Evolutionary conservation across 371 early-diverging fungal species (phyloP), one percentile per base, ranked within the genome.

Genomic region (Lichtheimia hyalospora): DNA sequence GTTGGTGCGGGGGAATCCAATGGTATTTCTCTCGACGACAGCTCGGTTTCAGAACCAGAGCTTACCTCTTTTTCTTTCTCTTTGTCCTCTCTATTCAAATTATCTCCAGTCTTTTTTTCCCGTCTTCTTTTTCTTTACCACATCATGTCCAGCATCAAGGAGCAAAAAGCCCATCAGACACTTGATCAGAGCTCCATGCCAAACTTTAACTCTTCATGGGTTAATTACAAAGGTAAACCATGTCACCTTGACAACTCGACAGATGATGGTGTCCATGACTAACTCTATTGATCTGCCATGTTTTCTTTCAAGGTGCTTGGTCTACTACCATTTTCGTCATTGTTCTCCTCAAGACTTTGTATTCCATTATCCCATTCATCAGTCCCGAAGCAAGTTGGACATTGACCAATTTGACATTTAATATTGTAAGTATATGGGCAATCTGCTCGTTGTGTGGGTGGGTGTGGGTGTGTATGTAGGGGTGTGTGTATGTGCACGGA

Each of bases 311-410:
- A 92, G 98, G 98, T 41, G 92, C 96, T 16, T 97, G 97, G 96
- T 76, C 89, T 23, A 90, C 94, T 20, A 90, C 93, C 60, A 71
- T 96, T 18, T 77, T 93, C 63, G 68, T 96, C 23, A 84, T 96
- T 46, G 70, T 92, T 5, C 66, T 81, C n/a, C 74, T 96, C 56
- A 90, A 94, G 75, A 70, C 94, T n/a, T 68, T 92, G 18, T 90
- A 93, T 58, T 88, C 90, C 34, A 83, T 89, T 51, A 86, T 98
- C 68, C 98, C 98, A 3, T 92, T 91, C 60, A 88, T 96, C 43
- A 86, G 92, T 16, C 81, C 89, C 8, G 97, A 96, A 74, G 85
- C 93, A 23, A 89, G 95, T 56, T 98, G 98, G 98, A 96, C 97
- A 12, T 69, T 96, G 57, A 98, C 97, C 20, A 96, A 95, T 61